Evolutionary conservation across 306 rosid genomes (phyloP), one percentile per base, ranked within the genome.

Genomic region (Cercis canadensis): DNA sequence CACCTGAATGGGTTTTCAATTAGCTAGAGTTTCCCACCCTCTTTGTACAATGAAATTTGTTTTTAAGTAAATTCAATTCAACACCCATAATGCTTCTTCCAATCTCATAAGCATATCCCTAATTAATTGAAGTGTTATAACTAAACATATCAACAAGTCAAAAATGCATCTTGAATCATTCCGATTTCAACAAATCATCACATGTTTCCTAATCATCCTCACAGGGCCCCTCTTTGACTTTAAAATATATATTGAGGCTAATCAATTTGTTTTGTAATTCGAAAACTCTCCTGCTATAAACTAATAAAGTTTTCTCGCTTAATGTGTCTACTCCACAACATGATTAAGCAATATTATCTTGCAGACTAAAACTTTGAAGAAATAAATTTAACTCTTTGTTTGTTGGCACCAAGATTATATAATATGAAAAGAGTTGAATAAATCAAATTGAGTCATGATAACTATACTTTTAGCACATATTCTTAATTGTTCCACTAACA

Each of bases 401-500:
- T 65, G 54, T 31, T 50, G 78, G 60, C 29, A 57, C 37, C 33
- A 74, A 54, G 57, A 47, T 67, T 45, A 46, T 54, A 54, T 34
- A 44, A 49, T 51, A 79, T 46, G 29, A 68, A 67, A 15, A 31
- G 19, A 34, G 8, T 36, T 62, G 52, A 74, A 47, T 29, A 17
- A 37, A 64, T 54, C 24, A 68, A 74, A 56, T 11, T 11, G 47
- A 68, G 47, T n/a, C 34, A 62, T 12, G 46, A 62, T 4, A 56
- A 57, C 59, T 11, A 55, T 67, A 69, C 65, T 33, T 69, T 75
- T 63, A 50, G 46, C 59, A 66, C 69, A 56, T 46, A 74, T 45
- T 74, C 67, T 36, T 45, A n/a, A 52, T 49, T 79, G 29, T 24
- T 24, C 75, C 74, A 62, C 17, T 69, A 57, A 37, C 75, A 56